Base-by-base conservation (phyloP, 257 asterid species). In the Fraxinus anomala region DNA sequence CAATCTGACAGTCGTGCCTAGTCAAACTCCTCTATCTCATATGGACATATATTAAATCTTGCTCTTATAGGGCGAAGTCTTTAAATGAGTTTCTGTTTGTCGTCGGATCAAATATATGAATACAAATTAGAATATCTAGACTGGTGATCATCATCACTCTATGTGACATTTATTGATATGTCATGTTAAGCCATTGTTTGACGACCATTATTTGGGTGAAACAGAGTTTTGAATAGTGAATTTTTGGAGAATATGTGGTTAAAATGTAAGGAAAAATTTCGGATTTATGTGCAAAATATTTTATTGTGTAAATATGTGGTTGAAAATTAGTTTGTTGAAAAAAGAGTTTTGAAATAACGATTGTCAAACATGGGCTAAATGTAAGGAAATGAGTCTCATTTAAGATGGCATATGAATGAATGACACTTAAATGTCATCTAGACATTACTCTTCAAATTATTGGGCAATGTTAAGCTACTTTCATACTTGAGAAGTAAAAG, bases 381-480 rank as follows among this genome's bases (percentile, higher is more conserved):
- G 66, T n/a, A 6, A 0, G 65, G 65, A 17, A n/a, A n/a, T n/a
- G 28, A 5, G 66, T 56, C 11, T 26, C 24, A 8, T 56, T 1
- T 56, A 56, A n/a, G 66, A 56, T 51, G 66, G 66, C 66, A 19
- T 54, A 54, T 54, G 65, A 54, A 54, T 16, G 66, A 56, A 17
- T 5, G 1, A 6, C 26, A 56, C 24, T 56, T 5, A n/a, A 3
- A 56, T 17, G 9, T n/a, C 10, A 21, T 6, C 26, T n/a, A 56
- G 28, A 56, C 66, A 19, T n/a, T n/a, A n/a, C 66, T 56, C 66
- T 56, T 56, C 66, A n/a, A 56, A 56, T 61, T 61, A n/a, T 56
- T n/a, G 66, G 66, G 66, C 26, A n/a, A 56, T 56, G 12, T 56
- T 56, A 6, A 56, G 26, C 66, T 14, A 51, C 14, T 51, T 51